Conservation (phyloP, 2,329 filamentous ascomycete species). For the Cryphonectria radicalis region DNA sequence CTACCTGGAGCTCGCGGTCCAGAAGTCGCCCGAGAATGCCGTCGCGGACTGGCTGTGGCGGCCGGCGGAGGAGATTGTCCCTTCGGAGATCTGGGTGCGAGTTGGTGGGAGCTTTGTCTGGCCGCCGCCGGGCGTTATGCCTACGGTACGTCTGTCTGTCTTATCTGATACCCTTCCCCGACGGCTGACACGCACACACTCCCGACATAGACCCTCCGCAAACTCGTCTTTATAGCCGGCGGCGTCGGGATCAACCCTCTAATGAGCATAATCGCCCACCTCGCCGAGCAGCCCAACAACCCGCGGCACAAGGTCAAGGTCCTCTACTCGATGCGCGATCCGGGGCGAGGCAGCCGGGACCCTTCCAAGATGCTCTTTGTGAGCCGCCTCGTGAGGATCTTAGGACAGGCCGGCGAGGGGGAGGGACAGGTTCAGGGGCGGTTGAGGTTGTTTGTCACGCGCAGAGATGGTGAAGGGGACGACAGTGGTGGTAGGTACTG, state of each 20-base stretch:
- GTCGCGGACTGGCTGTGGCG: constrained; percentile 79
- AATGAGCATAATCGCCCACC: constrained; percentile 70
- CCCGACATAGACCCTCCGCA: constrained; percentile 37
- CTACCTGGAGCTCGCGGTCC: constrained; percentile 79
- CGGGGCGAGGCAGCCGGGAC: constrained; percentile 32
- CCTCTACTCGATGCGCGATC: constrained; percentile 62
- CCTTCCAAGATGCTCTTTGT: constrained; percentile 54
- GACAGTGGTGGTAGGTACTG: constrained; percentile 16
- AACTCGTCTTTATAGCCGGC: constrained; percentile 76
- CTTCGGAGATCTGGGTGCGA: constrained; percentile 64
- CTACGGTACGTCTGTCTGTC: constrained; percentile 14
- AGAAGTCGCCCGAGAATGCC: constrained; percentile 71
- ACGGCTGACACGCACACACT: too few relatives aligned
- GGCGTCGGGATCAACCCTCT: constrained; percentile 84
- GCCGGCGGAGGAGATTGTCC: constrained; percentile 57
- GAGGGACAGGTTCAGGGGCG: constrained; percentile 42
- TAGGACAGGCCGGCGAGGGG: constrained; percentile 36
- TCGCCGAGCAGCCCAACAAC: constrained; percentile 48
- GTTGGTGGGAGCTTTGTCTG: constrained; percentile 83
- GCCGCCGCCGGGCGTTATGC: constrained; percentile 62
- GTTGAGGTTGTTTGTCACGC: constrained; percentile 54
- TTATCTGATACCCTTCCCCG: neutral
- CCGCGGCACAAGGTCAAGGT: constrained; percentile 54
- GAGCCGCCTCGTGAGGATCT: constrained; percentile 49
- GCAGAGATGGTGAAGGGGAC: constrained; percentile 21